These are phyloP conservation scores for Ganoderma multipileum DNA, from an alignment of 1,284 basidiomycete species.

Conservation along the genomic window DNA sequence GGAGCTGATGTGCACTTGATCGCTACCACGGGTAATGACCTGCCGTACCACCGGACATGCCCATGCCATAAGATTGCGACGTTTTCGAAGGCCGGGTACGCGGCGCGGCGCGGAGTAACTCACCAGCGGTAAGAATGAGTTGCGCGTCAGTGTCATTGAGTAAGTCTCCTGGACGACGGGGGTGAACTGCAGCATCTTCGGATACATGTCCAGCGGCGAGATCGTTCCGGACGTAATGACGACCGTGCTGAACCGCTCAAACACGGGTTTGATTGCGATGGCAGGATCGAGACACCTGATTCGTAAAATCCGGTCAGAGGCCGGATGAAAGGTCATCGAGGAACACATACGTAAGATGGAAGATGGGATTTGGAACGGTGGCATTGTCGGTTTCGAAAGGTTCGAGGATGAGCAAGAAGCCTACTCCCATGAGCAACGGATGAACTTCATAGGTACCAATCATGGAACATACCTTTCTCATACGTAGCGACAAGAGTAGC, in stretches of 20 bases:
- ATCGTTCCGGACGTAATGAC: conserved; percentile 99
- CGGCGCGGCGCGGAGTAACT: conserved; percentile 36
- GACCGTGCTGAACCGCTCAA: conserved; percentile 97
- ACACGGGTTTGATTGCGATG: conserved; percentile 96
- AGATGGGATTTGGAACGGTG: conserved; percentile 98
- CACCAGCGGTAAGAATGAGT: conserved; percentile 97
- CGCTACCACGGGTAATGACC: conserved; percentile 98
- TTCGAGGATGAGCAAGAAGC: conserved; percentile 96
- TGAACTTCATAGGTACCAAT: not conserved
- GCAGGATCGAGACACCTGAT: conserved; percentile 94
- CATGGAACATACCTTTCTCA: conserved; percentile 78
- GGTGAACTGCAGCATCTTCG: conserved; percentile 99
- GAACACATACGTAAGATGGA: conserved; percentile 89
- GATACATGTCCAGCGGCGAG: conserved; percentile 99
- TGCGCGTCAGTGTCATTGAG: conserved; percentile 96
- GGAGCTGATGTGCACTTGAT: conserved; percentile 99
- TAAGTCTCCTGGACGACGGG: conserved; percentile 98
- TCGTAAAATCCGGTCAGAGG: not conserved
- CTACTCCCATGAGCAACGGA: conserved; percentile 47
- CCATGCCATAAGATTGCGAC: not conserved
- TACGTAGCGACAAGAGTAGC: conserved; percentile 98
- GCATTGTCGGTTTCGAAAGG: conserved; percentile 99
- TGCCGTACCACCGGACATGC: conserved; percentile 40
- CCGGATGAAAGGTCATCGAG: conserved; percentile 7
- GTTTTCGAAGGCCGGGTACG: too few species aligned